These are phyloP conservation scores for Calonectria ilicicola DNA, from an alignment of 2,329 filamentous ascomycete genomes.

Conservation along the genomic window DNA sequence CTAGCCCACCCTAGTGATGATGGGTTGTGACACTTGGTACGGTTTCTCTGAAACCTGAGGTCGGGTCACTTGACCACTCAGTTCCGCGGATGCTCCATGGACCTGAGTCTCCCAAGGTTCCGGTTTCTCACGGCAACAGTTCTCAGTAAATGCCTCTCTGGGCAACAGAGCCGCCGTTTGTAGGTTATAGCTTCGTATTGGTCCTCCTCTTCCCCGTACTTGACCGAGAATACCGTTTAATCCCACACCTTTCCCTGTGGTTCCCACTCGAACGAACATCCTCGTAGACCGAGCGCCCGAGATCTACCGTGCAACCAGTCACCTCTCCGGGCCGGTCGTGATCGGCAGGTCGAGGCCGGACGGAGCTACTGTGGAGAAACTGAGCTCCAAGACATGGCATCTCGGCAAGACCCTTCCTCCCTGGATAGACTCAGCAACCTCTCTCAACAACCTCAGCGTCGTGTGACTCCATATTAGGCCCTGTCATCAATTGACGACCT, in stretches of 20 bases:
- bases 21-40: not conserved
- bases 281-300: not conserved
- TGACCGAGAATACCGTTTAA: not conserved
- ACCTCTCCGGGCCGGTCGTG: not conserved
- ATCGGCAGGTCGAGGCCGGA: not conserved
- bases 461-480: not conserved
- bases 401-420: not conserved
- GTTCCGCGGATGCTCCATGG: not conserved
- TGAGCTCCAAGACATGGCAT: not conserved
- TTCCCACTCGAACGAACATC: not conserved
- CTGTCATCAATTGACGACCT: not conserved
- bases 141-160: not conserved
- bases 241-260: not conserved
- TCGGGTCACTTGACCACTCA: not conserved
- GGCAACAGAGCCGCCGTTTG: not conserved
- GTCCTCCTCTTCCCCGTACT: not conserved
- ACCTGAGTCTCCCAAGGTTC: not conserved
- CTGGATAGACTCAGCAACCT: conserved; percentile 1
- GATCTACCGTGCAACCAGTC: not conserved
- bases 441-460: not conserved
- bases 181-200: not conserved
- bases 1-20: not conserved
- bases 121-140: conserved; percentile 11
- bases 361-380: not conserved
- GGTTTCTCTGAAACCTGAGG: not conserved